A percentile compares a stretch with the other conserved stretches of the same genome.
phyloP scores from a whole-genome alignment of 1,284 basidiomycete genomes.

The Rhodofomes roseus region DNA sequence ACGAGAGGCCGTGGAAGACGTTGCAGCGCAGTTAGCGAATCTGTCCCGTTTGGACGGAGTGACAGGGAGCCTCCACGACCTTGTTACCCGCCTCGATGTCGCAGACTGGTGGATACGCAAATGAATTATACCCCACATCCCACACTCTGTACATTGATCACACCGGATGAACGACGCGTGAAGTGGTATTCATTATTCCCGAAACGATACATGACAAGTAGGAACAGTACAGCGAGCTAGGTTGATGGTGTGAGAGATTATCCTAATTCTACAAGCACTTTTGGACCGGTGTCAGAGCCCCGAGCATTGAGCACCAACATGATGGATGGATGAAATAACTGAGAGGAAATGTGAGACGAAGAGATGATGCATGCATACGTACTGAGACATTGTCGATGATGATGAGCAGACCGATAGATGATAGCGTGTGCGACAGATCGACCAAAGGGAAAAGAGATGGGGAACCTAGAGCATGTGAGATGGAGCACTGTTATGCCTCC shows the following conservation, averaged over 20 bases:
- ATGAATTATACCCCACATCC: neutral
- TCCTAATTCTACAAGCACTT: neutral
- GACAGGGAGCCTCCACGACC: constrained; percentile 26
- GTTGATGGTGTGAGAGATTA: neutral
- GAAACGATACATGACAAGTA: neutral
- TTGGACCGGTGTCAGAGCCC: neutral
- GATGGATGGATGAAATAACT: neutral
- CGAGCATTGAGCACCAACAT: neutral
- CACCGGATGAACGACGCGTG: neutral
- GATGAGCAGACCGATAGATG: neutral
- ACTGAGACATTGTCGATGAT: neutral
- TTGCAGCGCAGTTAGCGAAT: constrained; percentile 17
- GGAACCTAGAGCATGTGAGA: constrained; percentile 1
- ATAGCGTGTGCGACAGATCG: neutral
- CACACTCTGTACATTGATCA: too few relatives aligned
- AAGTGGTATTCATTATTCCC: neutral
- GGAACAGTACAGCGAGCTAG: neutral
- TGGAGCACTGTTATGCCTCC: constrained; percentile 37
- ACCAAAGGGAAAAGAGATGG: constrained; percentile 6
- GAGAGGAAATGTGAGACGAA: neutral
- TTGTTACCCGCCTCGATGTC: constrained; percentile 23
- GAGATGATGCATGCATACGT: neutral
- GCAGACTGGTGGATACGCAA: constrained; percentile 22
- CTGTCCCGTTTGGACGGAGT: constrained; percentile 23
- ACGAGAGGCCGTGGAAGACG: constrained; percentile 24